These are phyloP conservation scores for Eucalyptus melliodora DNA, from an alignment of 345 rosid genomes.

Conservation along the genomic window DNA sequence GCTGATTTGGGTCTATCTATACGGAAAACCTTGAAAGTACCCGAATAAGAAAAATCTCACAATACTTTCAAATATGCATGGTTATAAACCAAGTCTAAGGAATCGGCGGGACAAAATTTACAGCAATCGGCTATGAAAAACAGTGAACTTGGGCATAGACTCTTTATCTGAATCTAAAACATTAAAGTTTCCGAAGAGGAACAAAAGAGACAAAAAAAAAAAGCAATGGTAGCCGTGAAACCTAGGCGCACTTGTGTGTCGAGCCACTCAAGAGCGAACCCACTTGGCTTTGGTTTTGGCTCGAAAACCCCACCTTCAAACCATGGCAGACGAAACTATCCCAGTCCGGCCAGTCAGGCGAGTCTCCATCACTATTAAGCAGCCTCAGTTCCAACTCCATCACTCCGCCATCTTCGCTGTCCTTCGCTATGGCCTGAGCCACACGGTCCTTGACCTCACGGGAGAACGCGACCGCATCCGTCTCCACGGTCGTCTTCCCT, in stretches of 20 bases:
- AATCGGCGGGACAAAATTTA: not conserved
- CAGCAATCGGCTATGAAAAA: not conserved
- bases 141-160: not conserved
- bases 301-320: not conserved
- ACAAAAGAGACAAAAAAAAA: not conserved
- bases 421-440: not conserved
- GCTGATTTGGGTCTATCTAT: not conserved
- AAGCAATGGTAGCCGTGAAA: not conserved
- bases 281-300: not conserved
- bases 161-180: not conserved
- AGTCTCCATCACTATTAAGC: too few relatives aligned
- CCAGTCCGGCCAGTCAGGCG: not conserved
- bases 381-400: not conserved
- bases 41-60: not conserved
- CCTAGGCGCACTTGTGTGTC: not conserved
- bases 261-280: not conserved
- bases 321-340: not conserved
- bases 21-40: not conserved
- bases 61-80: not conserved
- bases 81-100: not conserved
- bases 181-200: not conserved
- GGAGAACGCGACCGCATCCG: not conserved
- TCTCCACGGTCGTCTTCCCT: not conserved
- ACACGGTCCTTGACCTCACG: not conserved
- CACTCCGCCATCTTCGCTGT: not conserved